A percentile compares a stretch with the other conserved stretches of the same genome.
Conservation (phyloP, 306 rosid species). For the Glycine latifolia region DNA sequence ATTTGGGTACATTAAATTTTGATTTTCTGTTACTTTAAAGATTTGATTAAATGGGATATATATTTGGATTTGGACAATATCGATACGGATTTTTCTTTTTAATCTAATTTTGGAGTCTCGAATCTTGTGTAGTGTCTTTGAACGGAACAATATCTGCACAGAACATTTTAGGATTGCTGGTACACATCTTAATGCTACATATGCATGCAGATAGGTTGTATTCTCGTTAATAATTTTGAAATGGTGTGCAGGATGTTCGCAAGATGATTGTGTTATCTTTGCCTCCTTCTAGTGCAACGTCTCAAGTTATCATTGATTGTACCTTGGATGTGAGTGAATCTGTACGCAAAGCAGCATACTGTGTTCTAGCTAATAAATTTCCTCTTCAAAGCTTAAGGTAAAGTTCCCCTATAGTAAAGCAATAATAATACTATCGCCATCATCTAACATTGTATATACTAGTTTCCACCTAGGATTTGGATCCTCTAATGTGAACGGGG, state of each 20-base stretch:
- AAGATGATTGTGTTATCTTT: slow-evolving; percentile 86
- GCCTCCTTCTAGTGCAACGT: slow-evolving; percentile 84
- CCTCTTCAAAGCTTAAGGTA: slow-evolving; percentile 99
- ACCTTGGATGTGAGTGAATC: slow-evolving; percentile 91
- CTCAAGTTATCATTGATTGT: slow-evolving; percentile 83
- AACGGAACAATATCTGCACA: slow-evolving; percentile 10
- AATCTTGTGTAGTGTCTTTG: background rate
- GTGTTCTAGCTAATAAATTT: slow-evolving; percentile 87
- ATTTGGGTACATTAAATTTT: background rate
- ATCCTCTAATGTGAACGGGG: background rate
- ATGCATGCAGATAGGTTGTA: background rate
- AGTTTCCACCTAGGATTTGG: background rate
- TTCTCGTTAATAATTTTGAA: slow-evolving; percentile 37
- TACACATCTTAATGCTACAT: slow-evolving; percentile 20
- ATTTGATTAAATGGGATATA: background rate
- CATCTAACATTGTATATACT: background rate
- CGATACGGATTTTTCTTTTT: too few relatives aligned
- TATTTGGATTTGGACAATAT: too few relatives aligned
- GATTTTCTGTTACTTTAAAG: background rate
- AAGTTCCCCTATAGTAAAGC: slow-evolving; percentile 26
- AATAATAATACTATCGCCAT: slow-evolving; percentile 17
- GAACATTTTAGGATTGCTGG: slow-evolving; percentile 14
- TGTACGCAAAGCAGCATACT: slow-evolving; percentile 88
- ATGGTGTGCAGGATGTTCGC: slow-evolving; percentile 80
- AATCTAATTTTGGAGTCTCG: background rate